These are phyloP conservation scores for Colletotrichum tabaci DNA, from an alignment of 2,329 filamentous ascomycete species.

Conservation along the genomic window DNA sequence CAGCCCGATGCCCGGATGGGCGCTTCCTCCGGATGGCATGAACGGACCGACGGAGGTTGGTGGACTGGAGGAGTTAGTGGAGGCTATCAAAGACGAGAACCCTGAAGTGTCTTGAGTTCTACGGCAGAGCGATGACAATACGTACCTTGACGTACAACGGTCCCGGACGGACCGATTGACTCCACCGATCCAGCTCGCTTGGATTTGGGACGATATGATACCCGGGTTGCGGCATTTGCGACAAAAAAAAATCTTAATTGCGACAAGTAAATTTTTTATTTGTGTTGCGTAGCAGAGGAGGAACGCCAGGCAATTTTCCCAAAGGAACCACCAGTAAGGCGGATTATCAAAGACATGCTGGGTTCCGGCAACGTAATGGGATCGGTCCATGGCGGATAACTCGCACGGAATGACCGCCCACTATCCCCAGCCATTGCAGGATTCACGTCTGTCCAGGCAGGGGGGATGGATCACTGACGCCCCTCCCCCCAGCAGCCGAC, in stretches of 20 bases:
- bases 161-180: slow-evolving; percentile 35
- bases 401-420: slow-evolving; percentile 19
- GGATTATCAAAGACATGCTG: background rate
- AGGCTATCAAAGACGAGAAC: slow-evolving; percentile 65
- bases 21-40: slow-evolving; percentile 81
- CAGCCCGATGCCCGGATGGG: slow-evolving; percentile 89
- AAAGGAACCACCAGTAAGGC: background rate
- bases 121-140: slow-evolving; percentile 35
- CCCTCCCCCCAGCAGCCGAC: slow-evolving; percentile 14
- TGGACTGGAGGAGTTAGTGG: slow-evolving; percentile 71
- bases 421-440: slow-evolving; percentile 13
- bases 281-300: background rate
- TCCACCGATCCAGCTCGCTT: slow-evolving; percentile 19
- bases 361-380: background rate
- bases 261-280: background rate
- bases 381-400: background rate
- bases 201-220: slow-evolving; percentile 29
- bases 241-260: slow-evolving; percentile 7
- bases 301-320: too few relatives aligned
- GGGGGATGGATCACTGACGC: slow-evolving; percentile 5
- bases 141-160: slow-evolving; percentile 8
- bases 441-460: slow-evolving; percentile 13
- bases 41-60: slow-evolving; percentile 80
- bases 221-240: slow-evolving; percentile 24
- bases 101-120: slow-evolving; percentile 54